Evolutionary conservation across 2,329 filamentous ascomycete species (phyloP), one percentile per base, ranked within the genome.

Genomic region (Penicillium sp.): DNA sequence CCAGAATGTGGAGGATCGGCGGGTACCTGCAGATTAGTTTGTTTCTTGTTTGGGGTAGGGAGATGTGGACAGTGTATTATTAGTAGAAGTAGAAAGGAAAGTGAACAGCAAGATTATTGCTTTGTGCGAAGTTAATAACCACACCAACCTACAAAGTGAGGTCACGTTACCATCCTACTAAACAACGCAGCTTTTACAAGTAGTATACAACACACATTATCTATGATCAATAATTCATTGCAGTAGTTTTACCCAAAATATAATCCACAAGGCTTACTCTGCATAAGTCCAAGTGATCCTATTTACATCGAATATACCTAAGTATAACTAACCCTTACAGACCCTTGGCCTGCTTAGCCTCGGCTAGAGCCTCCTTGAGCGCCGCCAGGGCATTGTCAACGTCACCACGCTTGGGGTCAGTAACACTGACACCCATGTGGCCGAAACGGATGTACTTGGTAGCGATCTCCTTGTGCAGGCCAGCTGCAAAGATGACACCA

Each of bases 341-440:
- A 43, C 76, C 75, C 70, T 79, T 78, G 61, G 84, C 82, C 69
- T 86, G 84, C 52, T 91, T 91, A 56, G 86, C 88, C 76, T 96
- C 93, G 1, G 80, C 74, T 62, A 97, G 78, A 9, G 88, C 86
- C 56, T 87, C 85, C 78, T 89, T 87, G 66, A 99, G 77, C 45
- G 90, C 89, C 66, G 86, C 81, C 61, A 97, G 82, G 1, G 93
- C 94, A 69, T 89, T 89, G 63, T 95, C 90, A 67, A 97, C 86
- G 73, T 99, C 91, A 52, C 83, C 84, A 62, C 93, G 84, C 62
- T 85, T 85, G 29, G 90, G 84, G 71, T 97, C 91, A 69, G 88
- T 90, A 66, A 93, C 89, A 72, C 89, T 94, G 62, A 97, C 91
- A 67, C 94, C 94, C 94, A 99, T 99, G 76, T 97, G 94, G 43